A percentile compares a stretch with the other conserved stretches of the same genome.
phyloP scores from a whole-genome alignment of 2,329 filamentous ascomycete species.

The Ophiostoma piceae region DNA sequence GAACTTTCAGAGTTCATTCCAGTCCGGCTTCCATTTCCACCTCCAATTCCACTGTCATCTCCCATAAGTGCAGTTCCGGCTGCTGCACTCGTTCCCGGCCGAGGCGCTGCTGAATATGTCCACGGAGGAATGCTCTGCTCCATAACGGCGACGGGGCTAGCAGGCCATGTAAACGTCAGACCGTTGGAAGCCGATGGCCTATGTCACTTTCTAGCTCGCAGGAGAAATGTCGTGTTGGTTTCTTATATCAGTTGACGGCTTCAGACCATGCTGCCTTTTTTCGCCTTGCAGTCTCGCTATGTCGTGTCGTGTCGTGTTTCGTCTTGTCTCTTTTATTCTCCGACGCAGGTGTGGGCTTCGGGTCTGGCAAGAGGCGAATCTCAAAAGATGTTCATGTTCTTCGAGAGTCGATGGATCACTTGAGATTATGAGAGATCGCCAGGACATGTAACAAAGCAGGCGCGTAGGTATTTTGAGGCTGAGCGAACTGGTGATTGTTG shows the following conservation, averaged over 20 bases:
- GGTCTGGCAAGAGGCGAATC: not conserved
- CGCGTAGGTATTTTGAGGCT: not conserved
- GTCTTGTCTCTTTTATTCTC: constrained; percentile 11
- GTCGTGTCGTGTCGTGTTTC: not conserved
- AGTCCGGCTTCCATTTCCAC: not conserved
- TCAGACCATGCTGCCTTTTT: not conserved
- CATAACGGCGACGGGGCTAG: constrained; percentile 15
- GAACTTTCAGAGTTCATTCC: not conserved
- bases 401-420: not conserved
- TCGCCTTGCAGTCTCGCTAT: not conserved
- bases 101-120: constrained; percentile 5
- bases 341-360: not conserved
- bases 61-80: not conserved
- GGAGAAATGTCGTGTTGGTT: not conserved
- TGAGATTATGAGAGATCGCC: not conserved
- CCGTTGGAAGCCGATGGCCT: not conserved
- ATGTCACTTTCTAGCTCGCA: not conserved
- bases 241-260: not conserved
- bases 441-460: not conserved
- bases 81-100: not conserved
- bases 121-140: constrained; percentile 15
- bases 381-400: not conserved
- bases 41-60: not conserved
- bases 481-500: constrained; percentile 10
- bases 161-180: constrained; percentile 12